phyloP scores from a whole-genome alignment of 805 yeast species.

The Maudiozyma turicensis region DNA sequence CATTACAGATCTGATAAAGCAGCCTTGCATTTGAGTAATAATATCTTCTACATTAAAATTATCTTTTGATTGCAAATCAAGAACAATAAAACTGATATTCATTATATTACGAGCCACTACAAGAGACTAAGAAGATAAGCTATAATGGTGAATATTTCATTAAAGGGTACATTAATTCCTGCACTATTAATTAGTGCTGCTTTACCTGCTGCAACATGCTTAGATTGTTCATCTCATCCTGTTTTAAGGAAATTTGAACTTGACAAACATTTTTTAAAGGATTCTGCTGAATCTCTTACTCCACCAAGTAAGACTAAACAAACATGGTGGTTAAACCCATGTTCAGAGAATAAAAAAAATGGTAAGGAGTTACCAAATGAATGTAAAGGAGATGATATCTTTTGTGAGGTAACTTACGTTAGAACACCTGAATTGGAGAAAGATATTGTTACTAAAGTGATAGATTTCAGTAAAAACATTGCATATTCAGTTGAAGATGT shows the following conservation, averaged over 20 bases:
- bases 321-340: slow-evolving; percentile 65
- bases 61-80: no score
- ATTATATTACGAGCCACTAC: no score
- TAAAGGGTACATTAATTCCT: no score
- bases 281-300: slow-evolving; percentile 41
- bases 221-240: slow-evolving; percentile 17
- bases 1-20: no score
- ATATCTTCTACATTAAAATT: no score
- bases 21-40: no score
- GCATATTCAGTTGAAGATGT: slow-evolving; percentile 22
- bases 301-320: slow-evolving; percentile 67
- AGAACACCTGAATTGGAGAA: slow-evolving; percentile 39
- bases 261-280: slow-evolving; percentile 31
- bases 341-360: slow-evolving; percentile 36
- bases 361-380: slow-evolving; percentile 28
- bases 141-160: no score
- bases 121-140: no score
- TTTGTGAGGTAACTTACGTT: slow-evolving; percentile 66
- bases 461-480: slow-evolving; percentile 38
- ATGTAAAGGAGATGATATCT: slow-evolving; percentile 63
- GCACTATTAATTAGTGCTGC: neutral
- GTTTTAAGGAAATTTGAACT: slow-evolving; percentile 19
- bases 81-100: no score
- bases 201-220: neutral
- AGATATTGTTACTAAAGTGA: slow-evolving; percentile 44